phyloP scores from a whole-genome alignment of 208 protist species.

The Crithidia fasciculata region DNA sequence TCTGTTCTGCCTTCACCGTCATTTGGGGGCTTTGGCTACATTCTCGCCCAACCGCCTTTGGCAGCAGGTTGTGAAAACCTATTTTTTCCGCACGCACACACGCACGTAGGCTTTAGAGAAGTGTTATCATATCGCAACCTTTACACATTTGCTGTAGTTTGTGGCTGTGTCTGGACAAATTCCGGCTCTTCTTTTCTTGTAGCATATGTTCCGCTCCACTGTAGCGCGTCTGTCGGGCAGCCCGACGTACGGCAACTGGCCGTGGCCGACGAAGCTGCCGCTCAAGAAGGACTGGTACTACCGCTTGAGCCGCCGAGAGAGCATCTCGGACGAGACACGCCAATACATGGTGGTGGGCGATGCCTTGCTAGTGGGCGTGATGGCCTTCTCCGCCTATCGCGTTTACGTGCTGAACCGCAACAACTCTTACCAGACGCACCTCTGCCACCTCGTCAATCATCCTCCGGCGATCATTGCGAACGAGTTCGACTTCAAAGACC shows the following conservation, averaged over 20 bases:
- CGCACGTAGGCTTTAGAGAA: too few relatives aligned
- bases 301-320: conserved; percentile 63
- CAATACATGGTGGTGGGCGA: conserved; percentile 81
- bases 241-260: conserved; percentile 83
- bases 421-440: conserved; percentile 81
- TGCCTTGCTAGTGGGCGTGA: conserved; percentile 60
- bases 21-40: too few relatives aligned
- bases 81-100: too few relatives aligned
- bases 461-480: conserved; percentile 90
- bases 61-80: too few relatives aligned
- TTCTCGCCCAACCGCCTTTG: too few relatives aligned
- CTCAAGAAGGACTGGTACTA: conserved; percentile 79
- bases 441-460: conserved; percentile 64
- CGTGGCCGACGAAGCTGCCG: conserved; percentile 85
- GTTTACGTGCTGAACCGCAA: conserved; percentile 64
- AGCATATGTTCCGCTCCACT: conserved; percentile 50
- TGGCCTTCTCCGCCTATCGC: conserved; percentile 70
- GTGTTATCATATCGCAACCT: too few relatives aligned
- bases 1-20: too few relatives aligned
- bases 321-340: conserved; percentile 81
- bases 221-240: conserved; percentile 49
- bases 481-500: conserved; percentile 84
- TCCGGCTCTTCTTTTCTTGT: background rate
- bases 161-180: background rate
- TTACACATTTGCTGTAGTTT: background rate